Conservation (phyloP, 1,284 basidiomycete species). For the Erythrobasidium hasegawianum region DNA sequence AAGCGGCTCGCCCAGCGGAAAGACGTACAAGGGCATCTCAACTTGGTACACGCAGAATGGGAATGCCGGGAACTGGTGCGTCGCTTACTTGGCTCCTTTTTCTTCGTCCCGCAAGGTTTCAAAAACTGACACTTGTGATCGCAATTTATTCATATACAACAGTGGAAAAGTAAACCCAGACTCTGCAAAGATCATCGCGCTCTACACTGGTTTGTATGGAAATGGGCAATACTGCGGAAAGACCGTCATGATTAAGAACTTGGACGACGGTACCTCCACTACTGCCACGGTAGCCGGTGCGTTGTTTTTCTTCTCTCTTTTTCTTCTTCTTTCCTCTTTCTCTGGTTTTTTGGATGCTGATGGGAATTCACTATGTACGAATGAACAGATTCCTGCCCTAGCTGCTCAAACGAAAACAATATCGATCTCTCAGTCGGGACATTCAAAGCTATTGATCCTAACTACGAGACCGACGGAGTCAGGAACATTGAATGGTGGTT, state of each 20-base stretch:
- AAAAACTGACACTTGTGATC: background rate
- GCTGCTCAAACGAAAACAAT: conserved; percentile 14
- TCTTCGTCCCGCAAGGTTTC: background rate
- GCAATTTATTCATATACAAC: no score
- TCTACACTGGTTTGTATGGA: conserved; percentile 22
- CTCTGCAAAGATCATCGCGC: conserved; percentile 27
- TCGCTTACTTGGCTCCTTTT: background rate
- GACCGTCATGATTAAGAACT: conserved; percentile 28
- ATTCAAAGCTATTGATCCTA: conserved; percentile 24
- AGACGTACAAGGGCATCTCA: conserved; percentile 20
- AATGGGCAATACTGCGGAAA: conserved; percentile 25
- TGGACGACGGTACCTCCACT: conserved; percentile 26
- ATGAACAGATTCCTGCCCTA: conserved; percentile 19
- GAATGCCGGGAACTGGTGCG: conserved; percentile 25
- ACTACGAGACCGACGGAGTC: conserved; percentile 29
- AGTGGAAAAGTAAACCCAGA: conserved; percentile 26
- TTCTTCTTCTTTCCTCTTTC: no score
- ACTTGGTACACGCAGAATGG: conserved; percentile 32
- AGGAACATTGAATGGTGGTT: conserved; percentile 33
- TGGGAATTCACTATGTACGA: background rate
- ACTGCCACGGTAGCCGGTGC: conserved; percentile 23
- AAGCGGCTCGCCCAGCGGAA: conserved; percentile 5
- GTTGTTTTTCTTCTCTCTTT: conserved; percentile 2
- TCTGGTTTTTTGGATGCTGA: background rate
- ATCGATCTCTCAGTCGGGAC: conserved; percentile 32